Conservation (phyloP, 106 monocot genomes). For the Apostasia ramifera region DNA sequence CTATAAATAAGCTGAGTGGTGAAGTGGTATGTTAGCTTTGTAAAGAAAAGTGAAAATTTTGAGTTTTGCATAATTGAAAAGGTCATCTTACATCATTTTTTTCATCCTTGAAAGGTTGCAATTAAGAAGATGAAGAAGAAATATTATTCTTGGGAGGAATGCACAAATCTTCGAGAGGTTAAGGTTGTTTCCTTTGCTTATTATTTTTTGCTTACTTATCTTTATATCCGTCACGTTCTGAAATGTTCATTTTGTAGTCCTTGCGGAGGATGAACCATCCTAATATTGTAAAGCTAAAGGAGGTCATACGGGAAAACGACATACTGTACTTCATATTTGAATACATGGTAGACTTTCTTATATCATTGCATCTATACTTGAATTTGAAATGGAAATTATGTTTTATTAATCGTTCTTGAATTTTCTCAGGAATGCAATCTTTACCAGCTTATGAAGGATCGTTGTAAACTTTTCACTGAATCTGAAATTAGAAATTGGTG, state of each 20-base stretch:
- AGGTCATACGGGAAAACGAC: constrained; percentile 92
- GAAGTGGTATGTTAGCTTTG: constrained; percentile 48
- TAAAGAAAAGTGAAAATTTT: not conserved
- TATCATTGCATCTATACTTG: not conserved
- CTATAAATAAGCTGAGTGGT: constrained; percentile 57
- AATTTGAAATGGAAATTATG: not conserved
- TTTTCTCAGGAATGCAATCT: constrained; percentile 71
- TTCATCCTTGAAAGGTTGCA: constrained; percentile 63
- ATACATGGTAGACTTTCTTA: constrained; percentile 63
- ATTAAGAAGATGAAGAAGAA: constrained; percentile 98
- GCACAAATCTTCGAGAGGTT: constrained; percentile 93
- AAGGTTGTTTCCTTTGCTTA: constrained; percentile 48
- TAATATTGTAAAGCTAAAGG: constrained; percentile 95
- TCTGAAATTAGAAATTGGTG: constrained; percentile 81
- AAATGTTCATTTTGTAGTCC: constrained; percentile 30
- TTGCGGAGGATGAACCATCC: constrained; percentile 93
- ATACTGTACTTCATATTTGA: constrained; percentile 85
- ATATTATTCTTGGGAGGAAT: constrained; percentile 98
- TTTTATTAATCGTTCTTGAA: constrained; percentile 8
- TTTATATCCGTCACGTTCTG: not conserved
- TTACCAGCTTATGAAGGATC: constrained; percentile 92
- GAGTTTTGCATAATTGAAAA: not conserved
- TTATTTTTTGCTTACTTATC: not conserved
- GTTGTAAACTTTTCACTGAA: constrained; percentile 60
- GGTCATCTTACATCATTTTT: not conserved